A percentile compares a stretch with the other conserved stretches of the same genome.
Evolutionary conservation across 139 green algal genomes (phyloP).

Genomic region (Desmodesmus armatus): DNA sequence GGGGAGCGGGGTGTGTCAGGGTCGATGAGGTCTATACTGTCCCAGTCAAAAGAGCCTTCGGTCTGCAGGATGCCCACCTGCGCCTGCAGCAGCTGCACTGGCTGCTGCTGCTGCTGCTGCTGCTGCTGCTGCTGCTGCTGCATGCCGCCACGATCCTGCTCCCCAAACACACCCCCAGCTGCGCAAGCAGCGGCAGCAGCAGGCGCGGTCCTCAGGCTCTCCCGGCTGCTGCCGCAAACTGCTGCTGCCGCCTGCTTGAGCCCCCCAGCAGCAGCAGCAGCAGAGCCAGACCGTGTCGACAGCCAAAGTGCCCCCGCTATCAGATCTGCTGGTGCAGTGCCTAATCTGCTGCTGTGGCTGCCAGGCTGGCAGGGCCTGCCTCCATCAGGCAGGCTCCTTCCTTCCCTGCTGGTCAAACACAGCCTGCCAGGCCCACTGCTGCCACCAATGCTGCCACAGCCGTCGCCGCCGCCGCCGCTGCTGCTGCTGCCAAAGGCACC

Average conservation of each 20-base stretch:
- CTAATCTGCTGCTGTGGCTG: neutral
- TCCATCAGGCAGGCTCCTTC: too few species aligned
- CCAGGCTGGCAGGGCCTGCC: neutral
- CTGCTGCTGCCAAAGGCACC: too few species aligned
- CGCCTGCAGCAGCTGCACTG: neutral
- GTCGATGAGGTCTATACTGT: too few species aligned
- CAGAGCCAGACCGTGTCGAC: neutral
- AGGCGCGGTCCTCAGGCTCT: too few species aligned
- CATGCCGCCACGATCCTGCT: neutral
- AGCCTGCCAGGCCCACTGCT: too few species aligned
- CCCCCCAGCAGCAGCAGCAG: neutral
- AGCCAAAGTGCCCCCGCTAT: neutral
- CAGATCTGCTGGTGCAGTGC: neutral
- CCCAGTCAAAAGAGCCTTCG: too few species aligned
- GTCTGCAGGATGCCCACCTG: neutral
- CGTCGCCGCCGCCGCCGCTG: too few species aligned
- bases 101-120: slow-evolving; percentile 16
- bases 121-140: neutral
- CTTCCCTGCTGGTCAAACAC: neutral
- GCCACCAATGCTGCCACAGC: too few species aligned
- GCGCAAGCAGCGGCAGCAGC: too few species aligned
- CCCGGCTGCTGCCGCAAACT: too few species aligned
- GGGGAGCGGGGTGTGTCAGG: too few species aligned
- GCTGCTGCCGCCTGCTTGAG: neutral
- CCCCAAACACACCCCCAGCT: neutral